These are phyloP conservation scores for Arabis alpina DNA, from an alignment of 345 rosid species.

Conservation along the genomic window DNA sequence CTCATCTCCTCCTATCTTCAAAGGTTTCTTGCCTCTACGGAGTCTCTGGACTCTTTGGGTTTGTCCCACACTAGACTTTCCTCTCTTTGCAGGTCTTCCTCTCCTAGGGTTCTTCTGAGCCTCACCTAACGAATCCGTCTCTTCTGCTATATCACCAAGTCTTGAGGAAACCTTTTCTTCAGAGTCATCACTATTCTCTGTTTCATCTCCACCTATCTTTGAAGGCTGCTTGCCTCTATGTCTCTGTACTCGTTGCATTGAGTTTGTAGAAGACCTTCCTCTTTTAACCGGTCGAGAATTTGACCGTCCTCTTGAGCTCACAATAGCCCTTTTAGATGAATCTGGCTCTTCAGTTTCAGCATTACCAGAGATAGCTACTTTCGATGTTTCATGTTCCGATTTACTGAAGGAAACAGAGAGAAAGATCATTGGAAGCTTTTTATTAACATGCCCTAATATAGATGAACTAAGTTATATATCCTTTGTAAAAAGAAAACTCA, in stretches of 20 bases:
- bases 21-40: slow-evolving; percentile 51
- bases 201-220: slow-evolving; percentile 55
- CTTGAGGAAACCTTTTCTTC: slow-evolving; percentile 40
- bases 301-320: slow-evolving; percentile 65
- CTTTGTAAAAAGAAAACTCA: background rate
- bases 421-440: slow-evolving; percentile 12
- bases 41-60: slow-evolving; percentile 40
- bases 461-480: background rate
- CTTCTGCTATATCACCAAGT: slow-evolving; percentile 36
- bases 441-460: background rate
- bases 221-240: slow-evolving; percentile 56
- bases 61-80: slow-evolving; percentile 35
- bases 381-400: slow-evolving; percentile 43
- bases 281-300: slow-evolving; percentile 50
- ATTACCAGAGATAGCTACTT: slow-evolving; percentile 29
- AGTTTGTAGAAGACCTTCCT: slow-evolving; percentile 43
- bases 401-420: slow-evolving; percentile 47
- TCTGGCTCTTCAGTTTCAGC: slow-evolving; percentile 31
- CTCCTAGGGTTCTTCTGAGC: slow-evolving; percentile 26
- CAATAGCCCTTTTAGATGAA: slow-evolving; percentile 40
- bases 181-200: slow-evolving; percentile 53
- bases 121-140: slow-evolving; percentile 11
- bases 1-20: slow-evolving; percentile 53
- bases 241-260: slow-evolving; percentile 49
- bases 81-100: slow-evolving; percentile 35